Base-by-base conservation (phyloP, 495 filamentous ascomycete species). In the Hypoxylon fuscum region DNA sequence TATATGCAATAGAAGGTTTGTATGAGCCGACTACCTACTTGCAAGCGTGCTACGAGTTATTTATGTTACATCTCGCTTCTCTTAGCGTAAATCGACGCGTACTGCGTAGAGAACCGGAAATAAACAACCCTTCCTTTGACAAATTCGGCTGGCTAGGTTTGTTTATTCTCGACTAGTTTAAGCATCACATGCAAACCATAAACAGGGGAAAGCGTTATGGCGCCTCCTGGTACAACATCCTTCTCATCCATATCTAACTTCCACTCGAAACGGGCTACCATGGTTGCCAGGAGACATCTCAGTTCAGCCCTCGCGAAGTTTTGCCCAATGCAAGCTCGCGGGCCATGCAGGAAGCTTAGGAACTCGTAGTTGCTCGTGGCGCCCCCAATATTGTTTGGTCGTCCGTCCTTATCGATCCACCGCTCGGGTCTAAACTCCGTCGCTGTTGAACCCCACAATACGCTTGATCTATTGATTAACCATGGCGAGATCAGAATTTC, bases 311-410 rank as follows among this genome's bases (percentile, higher is more conserved):
- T 54, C 3, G 92, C 92, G 21, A 96, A 89, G 70, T 93, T 95
- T 43, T 91, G 74, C 0, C 92, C 92, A 12, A 96, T 90, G 62
- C 92, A 96, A 4, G 88, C 83, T 14, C 92, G 75, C 1, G 92
- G 91, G 0, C 92, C 92, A 44, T 90, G 83, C 46, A 84, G 86
- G 73, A 96, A 96, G 0, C 91, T 92, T 43, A 96, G 81, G 61
- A 96, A 96, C 23, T 68, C 60, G 42, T 68, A 68, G 47, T 68
- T 68, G 48, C 61, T 65, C 7, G 12, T 47, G 12, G 66, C 66
- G 32, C 66, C 57, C 11, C 66, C 66, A 3, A 88, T 86, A 5
- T 80, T 80, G 75, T 93, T 94, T 63, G 92, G 90, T 51, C 79
- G 76, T 9, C 85, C 67, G 2, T 85, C 90, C 9, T 87, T 59